Evolutionary conservation across 1,139 yeast genomes (phyloP).

Genomic region (Sugiyamaella pinicola): DNA sequence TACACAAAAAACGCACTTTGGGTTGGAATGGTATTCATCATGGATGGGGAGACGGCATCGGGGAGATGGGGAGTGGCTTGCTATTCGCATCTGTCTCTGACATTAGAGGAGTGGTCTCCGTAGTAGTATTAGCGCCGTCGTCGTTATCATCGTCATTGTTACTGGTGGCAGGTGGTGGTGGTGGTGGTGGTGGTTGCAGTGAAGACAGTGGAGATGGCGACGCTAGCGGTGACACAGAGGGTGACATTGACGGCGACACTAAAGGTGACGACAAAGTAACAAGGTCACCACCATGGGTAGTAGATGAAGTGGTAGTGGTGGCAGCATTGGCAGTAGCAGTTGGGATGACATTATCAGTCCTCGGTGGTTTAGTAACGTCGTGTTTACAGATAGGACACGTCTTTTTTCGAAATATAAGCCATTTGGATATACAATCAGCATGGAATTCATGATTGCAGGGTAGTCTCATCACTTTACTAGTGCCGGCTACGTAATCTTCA

Average conservation of each 20-base stretch:
- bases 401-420: constrained; percentile 44
- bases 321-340: too few species aligned
- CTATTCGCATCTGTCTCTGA: neutral
- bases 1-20: too few species aligned
- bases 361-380: constrained; percentile 19
- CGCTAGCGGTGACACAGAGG: neutral
- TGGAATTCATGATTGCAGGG: constrained; percentile 52
- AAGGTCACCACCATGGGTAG: neutral
- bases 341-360: neutral
- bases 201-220: neutral
- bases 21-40: too few species aligned
- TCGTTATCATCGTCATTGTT: neutral
- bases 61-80: too few species aligned
- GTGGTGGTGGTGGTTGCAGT: neutral
- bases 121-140: too few species aligned
- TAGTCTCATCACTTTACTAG: constrained; percentile 42
- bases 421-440: constrained; percentile 44
- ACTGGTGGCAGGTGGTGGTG: neutral
- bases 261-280: neutral
- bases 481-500: constrained; percentile 45
- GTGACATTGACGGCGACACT: neutral
- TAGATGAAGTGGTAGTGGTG: neutral
- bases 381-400: constrained; percentile 46
- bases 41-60: too few species aligned
- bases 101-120: constrained; percentile 18